Base-by-base conservation (phyloP, 2,329 filamentous ascomycete genomes). In the Trichoderma koningii region DNA sequence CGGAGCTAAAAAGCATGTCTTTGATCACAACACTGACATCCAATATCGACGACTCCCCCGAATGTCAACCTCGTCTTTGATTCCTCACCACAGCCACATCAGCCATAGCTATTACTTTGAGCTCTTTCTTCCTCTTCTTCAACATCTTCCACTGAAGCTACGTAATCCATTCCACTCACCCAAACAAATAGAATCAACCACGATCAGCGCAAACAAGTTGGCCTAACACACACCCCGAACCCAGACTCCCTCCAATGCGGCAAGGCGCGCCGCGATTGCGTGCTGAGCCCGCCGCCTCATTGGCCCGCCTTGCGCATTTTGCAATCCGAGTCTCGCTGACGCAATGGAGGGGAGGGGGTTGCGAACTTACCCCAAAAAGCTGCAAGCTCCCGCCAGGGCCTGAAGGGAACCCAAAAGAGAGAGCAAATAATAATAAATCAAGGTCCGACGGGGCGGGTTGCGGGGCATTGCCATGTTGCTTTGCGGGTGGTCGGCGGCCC, bases 311-410 rank as follows among this genome's bases (percentile, higher is more conserved):
- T 47, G 48, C 48, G 34, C 66, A 73, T 74, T 70, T 66, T 71
- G 69, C 67, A 70, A 73, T 73, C 66, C 69, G 57, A 66, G 67
- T 66, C 66, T 69, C 65, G 65, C 69, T 74, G 72, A 74, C 72
- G 72, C 72, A 71, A 74, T 74, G 55, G 53, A 41, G 28, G 48
- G 48, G 44, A 23, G 21, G 21, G 3, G 21, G 21, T 10, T 38
- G 34, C 34, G 34, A 38, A 38, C 34, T 7, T 30, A 7, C 28
- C 5, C 5, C 28, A 23, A 7, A 30, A 30, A 30, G 28, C 28
- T 30, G 28, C 7, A 23, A 66, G 61, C 47, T 63, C 64, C 63
- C 63, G 56, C 30, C 34, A 38, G 55, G 55, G 26, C 17, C 38
- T 23, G 28, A 44, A 44, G 14, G 14, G 45, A 23, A 48, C 21